Evolutionary conservation across 139 green algal species (phyloP).

Genomic region (Coelastrella sp.): DNA sequence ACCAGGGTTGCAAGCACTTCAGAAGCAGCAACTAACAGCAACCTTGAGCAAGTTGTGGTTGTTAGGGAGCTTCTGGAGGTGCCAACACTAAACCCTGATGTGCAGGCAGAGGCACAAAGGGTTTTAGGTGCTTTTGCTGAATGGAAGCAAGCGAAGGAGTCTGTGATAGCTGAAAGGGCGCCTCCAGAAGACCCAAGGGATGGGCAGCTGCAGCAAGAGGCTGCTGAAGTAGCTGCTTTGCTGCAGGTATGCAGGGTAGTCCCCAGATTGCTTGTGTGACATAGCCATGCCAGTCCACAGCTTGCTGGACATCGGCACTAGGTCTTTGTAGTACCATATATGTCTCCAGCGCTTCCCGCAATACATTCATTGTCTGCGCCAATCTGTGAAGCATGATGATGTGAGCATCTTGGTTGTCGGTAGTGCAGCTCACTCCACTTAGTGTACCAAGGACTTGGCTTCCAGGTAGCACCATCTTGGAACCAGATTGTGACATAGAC

Average conservation of each 20-base stretch:
- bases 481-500: too few relatives aligned
- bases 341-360: too few relatives aligned
- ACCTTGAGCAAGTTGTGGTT: constrained; percentile 12
- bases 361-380: too few relatives aligned
- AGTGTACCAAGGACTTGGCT: too few relatives aligned
- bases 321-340: too few relatives aligned
- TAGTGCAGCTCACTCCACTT: too few relatives aligned
- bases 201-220: background rate
- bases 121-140: background rate
- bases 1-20: background rate
- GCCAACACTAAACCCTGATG: constrained; percentile 4
- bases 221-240: constrained; percentile 15
- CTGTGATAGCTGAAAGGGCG: background rate
- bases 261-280: background rate
- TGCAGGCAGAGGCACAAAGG: background rate
- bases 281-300: background rate
- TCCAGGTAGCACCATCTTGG: too few relatives aligned
- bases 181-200: constrained; percentile 1
- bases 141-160: background rate
- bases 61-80: constrained; percentile 36
- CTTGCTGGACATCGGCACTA: too few relatives aligned
- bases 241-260: background rate
- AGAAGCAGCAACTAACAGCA: background rate
- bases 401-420: too few relatives aligned
- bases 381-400: too few relatives aligned